These are phyloP conservation scores for Graphiopsis chlorocephala DNA, from an alignment of 2,329 filamentous ascomycete species.

Conservation along the genomic window DNA sequence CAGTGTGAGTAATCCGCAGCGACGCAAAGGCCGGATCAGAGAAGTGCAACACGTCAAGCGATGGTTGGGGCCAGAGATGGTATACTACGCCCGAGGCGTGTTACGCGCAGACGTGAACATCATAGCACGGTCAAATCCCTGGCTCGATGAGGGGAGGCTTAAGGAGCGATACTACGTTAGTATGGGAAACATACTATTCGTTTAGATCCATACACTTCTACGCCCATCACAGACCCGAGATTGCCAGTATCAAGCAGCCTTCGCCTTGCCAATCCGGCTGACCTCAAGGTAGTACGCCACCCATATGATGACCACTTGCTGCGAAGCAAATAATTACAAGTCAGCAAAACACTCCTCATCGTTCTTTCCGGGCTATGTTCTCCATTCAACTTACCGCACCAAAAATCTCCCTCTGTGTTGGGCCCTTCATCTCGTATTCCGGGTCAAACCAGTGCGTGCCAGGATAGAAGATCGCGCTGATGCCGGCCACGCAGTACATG, in stretches of 20 bases:
- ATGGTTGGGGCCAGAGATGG: too few relatives aligned
- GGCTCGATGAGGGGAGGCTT: too few relatives aligned
- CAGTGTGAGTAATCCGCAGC: too few relatives aligned
- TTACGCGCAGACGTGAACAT: too few relatives aligned
- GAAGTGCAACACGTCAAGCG: too few relatives aligned
- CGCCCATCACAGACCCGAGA: too few relatives aligned
- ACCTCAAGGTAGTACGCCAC: conserved; percentile 33
- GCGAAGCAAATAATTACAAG: neutral
- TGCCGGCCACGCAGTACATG: conserved; percentile 45
- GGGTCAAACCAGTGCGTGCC: conserved; percentile 45
- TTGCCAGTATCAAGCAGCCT: conserved; percentile 13
- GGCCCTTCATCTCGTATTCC: conserved; percentile 41
- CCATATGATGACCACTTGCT: conserved; percentile 27
- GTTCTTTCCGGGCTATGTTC: neutral
- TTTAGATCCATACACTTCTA: too few relatives aligned
- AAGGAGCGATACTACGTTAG: too few relatives aligned
- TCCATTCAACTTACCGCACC: neutral
- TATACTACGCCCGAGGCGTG: too few relatives aligned
- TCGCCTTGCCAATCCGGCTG: conserved; percentile 23
- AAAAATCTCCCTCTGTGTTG: conserved; percentile 38
- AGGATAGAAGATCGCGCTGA: conserved; percentile 48
- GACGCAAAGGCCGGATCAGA: too few relatives aligned
- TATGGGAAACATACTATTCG: too few relatives aligned
- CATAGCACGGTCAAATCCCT: too few relatives aligned
- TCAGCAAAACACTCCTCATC: neutral